Conservation (phyloP, 176 grass and related monocot species). For the Oryza meyeriana region DNA sequence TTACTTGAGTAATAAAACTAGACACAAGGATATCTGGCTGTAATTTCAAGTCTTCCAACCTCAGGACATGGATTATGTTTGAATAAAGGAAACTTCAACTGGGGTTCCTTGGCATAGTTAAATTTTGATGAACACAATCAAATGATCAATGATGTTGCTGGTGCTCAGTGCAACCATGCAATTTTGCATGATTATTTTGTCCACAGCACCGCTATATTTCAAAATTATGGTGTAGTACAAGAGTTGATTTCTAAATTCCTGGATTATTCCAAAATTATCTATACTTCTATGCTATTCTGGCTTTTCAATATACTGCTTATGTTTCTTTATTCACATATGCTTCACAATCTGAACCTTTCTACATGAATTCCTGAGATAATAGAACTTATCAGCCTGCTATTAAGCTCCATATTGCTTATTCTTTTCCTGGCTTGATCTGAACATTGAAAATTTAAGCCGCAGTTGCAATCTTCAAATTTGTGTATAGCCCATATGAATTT, state of each 20-base stretch:
- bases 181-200: conserved; percentile 1
- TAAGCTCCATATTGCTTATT: not conserved
- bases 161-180: not conserved
- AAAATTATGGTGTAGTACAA: not conserved
- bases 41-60: not conserved
- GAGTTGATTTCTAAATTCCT: conserved; percentile 2
- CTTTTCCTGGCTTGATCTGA: conserved; percentile 6
- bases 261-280: not conserved
- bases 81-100: not conserved
- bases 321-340: not conserved
- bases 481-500: conserved; percentile 15
- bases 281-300: not conserved
- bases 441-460: not conserved
- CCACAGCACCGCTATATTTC: not conserved
- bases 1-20: not conserved
- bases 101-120: not conserved
- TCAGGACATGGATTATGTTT: not conserved
- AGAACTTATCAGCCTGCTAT: not conserved
- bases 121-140: not conserved
- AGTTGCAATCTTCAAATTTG: not conserved
- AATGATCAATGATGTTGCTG: not conserved
- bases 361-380: not conserved
- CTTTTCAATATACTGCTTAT: not conserved
- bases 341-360: not conserved
- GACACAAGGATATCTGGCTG: not conserved